Base-by-base conservation (phyloP, 352 stramenopile species). In the Pythium sukuiense region DNA sequence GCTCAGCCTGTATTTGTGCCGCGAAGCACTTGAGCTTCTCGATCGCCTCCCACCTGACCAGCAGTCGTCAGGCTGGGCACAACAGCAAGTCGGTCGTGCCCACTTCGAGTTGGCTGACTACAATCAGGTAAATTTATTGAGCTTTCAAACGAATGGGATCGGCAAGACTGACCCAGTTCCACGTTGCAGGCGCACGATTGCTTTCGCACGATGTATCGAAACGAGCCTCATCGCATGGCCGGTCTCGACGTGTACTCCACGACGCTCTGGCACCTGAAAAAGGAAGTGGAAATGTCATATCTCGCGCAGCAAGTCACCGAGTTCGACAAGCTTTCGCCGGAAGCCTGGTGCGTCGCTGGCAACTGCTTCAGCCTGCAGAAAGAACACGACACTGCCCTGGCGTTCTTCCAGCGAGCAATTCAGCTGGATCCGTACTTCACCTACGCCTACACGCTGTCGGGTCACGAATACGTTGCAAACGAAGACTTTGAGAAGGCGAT, bases 301-400 rank as follows among this genome's bases (percentile, higher is more conserved):
- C 68, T 99, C 59, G 96, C 97, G 3, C 96, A 99, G 67, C 82
- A 96, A 69, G 89, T 88, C 35, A 95, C 86, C 3, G 93, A 98
- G 33, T 97, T 98, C 45, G 96, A 99, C 81, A 91, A 93, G 43
- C 73, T 96, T 54, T 93, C 89, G 20, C 89, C 95, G 6, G 92
- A 99, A 66, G 90, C 95, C 8, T 99, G 97, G 96, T 99, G 96
- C 72, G 92, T 97, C 39, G 93, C 98, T 26, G 97, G 97, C 20
- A 99, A 99, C 70, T 99, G 96, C 74, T 99, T 99, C 76, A 98
- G 92, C 45, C 77, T 99, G 16, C 97, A 99, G 72, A 99, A 99
- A 72, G 97, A 99, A 70, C 96, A 99, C 73, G 96, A 99, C 73
- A 97, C 84, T 18, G 97, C 97, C 1, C 81, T 99, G 16, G 81